A percentile compares a stretch with the other conserved stretches of the same genome.
Evolutionary conservation across 1,284 basidiomycete genomes (phyloP).

Genomic region (Mrakiaceae sp.): DNA sequence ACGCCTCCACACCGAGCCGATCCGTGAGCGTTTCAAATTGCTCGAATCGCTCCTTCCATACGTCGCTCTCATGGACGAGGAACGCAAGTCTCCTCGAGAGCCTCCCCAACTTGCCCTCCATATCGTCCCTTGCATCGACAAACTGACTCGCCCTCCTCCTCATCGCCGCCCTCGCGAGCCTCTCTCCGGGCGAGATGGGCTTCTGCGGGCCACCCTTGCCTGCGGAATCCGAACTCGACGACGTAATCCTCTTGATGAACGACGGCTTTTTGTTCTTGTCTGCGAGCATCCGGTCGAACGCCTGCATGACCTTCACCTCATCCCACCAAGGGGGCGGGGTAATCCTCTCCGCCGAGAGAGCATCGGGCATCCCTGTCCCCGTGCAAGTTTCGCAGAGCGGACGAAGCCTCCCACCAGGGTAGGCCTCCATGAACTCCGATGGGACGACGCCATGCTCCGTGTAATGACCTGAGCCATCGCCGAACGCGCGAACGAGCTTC

Average conservation of each 20-base stretch:
- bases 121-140: constrained; percentile 59
- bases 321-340: constrained; percentile 88
- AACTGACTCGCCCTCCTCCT: constrained; percentile 80
- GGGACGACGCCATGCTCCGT: constrained; percentile 29
- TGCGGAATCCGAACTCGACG: constrained; percentile 44
- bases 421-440: constrained; percentile 58
- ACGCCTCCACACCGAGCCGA: constrained; percentile 34
- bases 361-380: constrained; percentile 61
- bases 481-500: constrained; percentile 64
- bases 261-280: constrained; percentile 86
- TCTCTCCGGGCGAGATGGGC: constrained; percentile 57
- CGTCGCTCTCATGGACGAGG: constrained; percentile 38
- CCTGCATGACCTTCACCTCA: constrained; percentile 72
- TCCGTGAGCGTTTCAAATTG: constrained; percentile 39
- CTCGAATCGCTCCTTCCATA: constrained; percentile 38
- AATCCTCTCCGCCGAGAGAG: constrained; percentile 61
- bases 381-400: constrained; percentile 73
- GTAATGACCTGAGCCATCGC: constrained; percentile 38
- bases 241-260: constrained; percentile 61
- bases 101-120: constrained; percentile 23
- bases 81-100: constrained; percentile 35
- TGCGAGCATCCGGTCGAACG: constrained; percentile 74
- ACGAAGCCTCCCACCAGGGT: constrained; percentile 47
- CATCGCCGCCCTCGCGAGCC: constrained; percentile 65
- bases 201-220: constrained; percentile 55